phyloP scores from a whole-genome alignment of 1,284 basidiomycete genomes.

The Ceratobasidium theobromae region DNA sequence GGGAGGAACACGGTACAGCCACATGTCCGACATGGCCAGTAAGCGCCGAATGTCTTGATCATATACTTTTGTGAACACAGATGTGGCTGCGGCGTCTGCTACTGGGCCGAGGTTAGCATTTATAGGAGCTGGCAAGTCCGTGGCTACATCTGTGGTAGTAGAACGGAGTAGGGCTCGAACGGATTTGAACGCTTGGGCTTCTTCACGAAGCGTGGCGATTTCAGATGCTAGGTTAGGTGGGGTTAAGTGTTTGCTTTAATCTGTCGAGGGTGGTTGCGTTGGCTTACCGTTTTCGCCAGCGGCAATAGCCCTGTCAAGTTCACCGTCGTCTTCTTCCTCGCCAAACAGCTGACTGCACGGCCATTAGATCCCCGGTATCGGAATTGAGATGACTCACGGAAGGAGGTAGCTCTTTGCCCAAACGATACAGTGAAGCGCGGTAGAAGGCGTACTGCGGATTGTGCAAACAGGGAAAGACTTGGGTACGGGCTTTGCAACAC shows the following conservation, averaged over 20 bases:
- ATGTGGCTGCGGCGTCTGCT: conserved; percentile 35
- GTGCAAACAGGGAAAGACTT: conserved; percentile 98
- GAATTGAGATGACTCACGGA: conserved; percentile 56
- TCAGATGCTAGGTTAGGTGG: conserved; percentile 65
- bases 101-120: conserved; percentile 35
- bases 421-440: conserved; percentile 98
- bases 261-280: neutral
- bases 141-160: conserved; percentile 39
- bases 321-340: conserved; percentile 76
- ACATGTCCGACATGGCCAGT: conserved; percentile 97
- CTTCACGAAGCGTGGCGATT: conserved; percentile 85
- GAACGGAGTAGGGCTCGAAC: conserved; percentile 54
- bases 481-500: conserved; percentile 83
- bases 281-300: conserved; percentile 81
- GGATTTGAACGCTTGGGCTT: conserved; percentile 83
- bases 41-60: conserved; percentile 84
- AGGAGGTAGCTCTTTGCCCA: conserved; percentile 99
- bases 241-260: neutral
- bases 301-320: conserved; percentile 83
- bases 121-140: conserved; percentile 45
- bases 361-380: conserved; percentile 2
- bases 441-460: conserved; percentile 94
- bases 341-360: conserved; percentile 85
- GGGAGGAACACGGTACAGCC: conserved; percentile 85
- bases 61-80: conserved; percentile 59